Base-by-base conservation (phyloP, 306 rosid species). In the Pachyrhizus erosus region DNA sequence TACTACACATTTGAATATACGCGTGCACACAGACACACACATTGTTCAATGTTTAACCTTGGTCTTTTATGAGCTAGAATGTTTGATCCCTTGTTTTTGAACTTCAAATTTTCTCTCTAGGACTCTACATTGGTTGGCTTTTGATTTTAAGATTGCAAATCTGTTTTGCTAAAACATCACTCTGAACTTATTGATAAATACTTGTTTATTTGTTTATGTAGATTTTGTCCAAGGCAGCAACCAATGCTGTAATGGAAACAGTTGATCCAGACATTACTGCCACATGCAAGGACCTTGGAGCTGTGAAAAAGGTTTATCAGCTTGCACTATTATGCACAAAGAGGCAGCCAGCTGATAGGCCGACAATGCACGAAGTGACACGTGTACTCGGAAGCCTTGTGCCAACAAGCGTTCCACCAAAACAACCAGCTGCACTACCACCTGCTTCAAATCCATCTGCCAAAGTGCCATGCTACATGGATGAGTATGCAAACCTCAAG, bases 201-300 rank as follows among this genome's bases (percentile, higher is more conserved):
- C 21, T 70, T 70, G 54, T 10, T 37, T 33, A 33, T 17, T 26
- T 74, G 66, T 70, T 73, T 83, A 17, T 40, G 37, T 86, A 96
- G 99, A 93, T 96, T 72, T 75, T 93, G 80, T 91, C 99, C 24
- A 96, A 96, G 88, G 88, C 98, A 8, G 93, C 90, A 34, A 89
- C 79, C 85, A 86, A 96, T 82, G 94, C 96, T 14, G 99, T 93
- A 2, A 93, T 96, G 99, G 99, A 96, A 87, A 91, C 99, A 0
- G 92, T 89, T 15, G 97, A 96, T 86, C 91, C 91, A 0, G 99
- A 92, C 55, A 80, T 96, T 33, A 89, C 91, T 21, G 93, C 92
- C 29, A 91, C 99, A 18, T 96, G 97, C 81, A 89, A 84, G 68
- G 97, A 94, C 79, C 84, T 91, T 0, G 97, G 97, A 78, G 97